phyloP scores from a whole-genome alignment of 345 rosid genomes.

The Corymbia maculata region DNA sequence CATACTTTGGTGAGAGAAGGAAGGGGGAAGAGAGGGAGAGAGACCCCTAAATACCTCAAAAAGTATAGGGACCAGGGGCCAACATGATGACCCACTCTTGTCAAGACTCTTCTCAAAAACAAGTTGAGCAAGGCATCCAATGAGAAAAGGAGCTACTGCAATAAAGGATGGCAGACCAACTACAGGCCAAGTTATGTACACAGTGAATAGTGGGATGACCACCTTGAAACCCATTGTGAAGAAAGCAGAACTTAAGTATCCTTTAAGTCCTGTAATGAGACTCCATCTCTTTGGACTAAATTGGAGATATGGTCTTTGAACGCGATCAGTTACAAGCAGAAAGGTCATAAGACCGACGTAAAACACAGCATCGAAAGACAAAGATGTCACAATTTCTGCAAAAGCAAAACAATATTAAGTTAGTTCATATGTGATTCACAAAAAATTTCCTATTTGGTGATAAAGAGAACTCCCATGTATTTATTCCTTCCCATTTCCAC shows the following conservation, averaged over 20 bases:
- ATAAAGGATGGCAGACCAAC: slow-evolving; percentile 52
- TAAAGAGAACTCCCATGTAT: not conserved
- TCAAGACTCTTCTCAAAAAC: slow-evolving; percentile 47
- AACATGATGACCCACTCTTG: slow-evolving; percentile 56
- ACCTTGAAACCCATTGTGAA: slow-evolving; percentile 60
- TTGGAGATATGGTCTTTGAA: slow-evolving; percentile 79
- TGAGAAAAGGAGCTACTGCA: slow-evolving; percentile 62
- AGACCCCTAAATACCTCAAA: slow-evolving; percentile 51
- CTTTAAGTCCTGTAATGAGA: slow-evolving; percentile 73
- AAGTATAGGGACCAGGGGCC: slow-evolving; percentile 75
- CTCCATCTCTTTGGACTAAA: slow-evolving; percentile 86
- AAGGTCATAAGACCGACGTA: slow-evolving; percentile 68
- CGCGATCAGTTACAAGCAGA: slow-evolving; percentile 42
- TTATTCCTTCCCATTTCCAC: not conserved
- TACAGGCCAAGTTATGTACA: slow-evolving; percentile 59
- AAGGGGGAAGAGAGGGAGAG: not conserved
- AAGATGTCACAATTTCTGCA: slow-evolving; percentile 60
- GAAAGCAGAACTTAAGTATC: slow-evolving; percentile 58
- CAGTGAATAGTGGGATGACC: slow-evolving; percentile 41
- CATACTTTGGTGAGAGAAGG: not conserved
- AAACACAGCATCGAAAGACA: slow-evolving; percentile 55
- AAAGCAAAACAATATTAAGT: not conserved
- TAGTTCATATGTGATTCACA: not conserved
- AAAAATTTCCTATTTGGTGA: not conserved
- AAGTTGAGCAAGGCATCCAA: slow-evolving; percentile 67